Conservation (phyloP, 257 asterid genomes). For the Buddleja alternifolia region DNA sequence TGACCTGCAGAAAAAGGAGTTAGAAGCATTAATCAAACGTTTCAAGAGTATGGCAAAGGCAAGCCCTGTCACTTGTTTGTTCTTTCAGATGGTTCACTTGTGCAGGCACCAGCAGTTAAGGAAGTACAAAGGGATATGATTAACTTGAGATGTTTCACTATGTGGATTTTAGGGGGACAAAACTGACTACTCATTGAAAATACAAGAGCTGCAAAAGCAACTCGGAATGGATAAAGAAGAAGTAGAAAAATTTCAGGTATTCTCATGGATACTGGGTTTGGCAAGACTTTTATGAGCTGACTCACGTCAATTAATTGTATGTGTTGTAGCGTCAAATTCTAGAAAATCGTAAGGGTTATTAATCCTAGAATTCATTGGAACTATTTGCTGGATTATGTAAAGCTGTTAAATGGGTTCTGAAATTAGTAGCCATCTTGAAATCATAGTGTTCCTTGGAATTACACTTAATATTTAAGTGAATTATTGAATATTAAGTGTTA, state of each 20-base stretch:
- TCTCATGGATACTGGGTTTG: slow-evolving; percentile 23
- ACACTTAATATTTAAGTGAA: background rate
- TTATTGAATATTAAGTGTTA: slow-evolving; percentile 2
- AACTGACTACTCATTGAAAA: slow-evolving; percentile 72
- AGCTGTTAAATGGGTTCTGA: slow-evolving; percentile 15
- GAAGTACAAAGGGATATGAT: slow-evolving; percentile 14
- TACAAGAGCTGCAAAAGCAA: slow-evolving; percentile 89
- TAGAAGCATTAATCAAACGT: slow-evolving; percentile 83
- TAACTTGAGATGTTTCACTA: slow-evolving; percentile 34
- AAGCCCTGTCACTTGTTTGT: slow-evolving; percentile 28
- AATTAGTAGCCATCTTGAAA: slow-evolving; percentile 5
- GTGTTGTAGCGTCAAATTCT: slow-evolving; percentile 23
- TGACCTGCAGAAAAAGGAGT: slow-evolving; percentile 76
- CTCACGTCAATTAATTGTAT: slow-evolving; percentile 16
- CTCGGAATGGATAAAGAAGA: slow-evolving; percentile 88
- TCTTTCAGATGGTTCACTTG: slow-evolving; percentile 22
- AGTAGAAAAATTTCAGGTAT: slow-evolving; percentile 86
- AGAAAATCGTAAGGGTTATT: background rate
- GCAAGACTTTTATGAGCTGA: slow-evolving; percentile 11
- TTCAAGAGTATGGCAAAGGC: slow-evolving; percentile 78
- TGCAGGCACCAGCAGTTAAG: slow-evolving; percentile 14
- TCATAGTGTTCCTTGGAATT: slow-evolving; percentile 18
- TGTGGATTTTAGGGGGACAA: slow-evolving; percentile 73
- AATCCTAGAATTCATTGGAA: slow-evolving; percentile 22
- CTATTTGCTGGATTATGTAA: slow-evolving; percentile 10